Conservation (phyloP, 108 stramenopile genomes). For the Nannochloropsis gaditana region DNA sequence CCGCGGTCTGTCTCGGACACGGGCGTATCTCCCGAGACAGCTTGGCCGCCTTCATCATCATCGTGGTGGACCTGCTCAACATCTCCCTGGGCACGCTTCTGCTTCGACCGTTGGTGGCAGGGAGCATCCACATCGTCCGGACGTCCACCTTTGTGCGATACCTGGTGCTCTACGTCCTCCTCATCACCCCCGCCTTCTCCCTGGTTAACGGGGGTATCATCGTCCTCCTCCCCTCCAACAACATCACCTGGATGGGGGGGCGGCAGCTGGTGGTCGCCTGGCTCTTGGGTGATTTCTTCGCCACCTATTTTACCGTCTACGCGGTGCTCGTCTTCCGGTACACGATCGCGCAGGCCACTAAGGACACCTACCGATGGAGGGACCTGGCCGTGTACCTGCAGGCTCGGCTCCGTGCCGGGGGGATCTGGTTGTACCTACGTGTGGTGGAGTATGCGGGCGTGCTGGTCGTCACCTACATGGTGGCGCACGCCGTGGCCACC, state of each 20-base stretch:
- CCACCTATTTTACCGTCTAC: not conserved
- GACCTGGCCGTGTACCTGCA: not conserved
- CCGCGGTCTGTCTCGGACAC: not conserved
- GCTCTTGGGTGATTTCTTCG: not conserved
- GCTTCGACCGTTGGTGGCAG: not conserved
- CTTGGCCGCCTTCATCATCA: not conserved
- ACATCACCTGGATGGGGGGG: not conserved
- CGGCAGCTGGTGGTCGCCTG: not conserved
- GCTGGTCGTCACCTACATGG: not conserved
- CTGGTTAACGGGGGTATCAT: not conserved
- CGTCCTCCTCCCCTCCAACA: conserved; percentile 3
- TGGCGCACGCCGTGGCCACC: not conserved
- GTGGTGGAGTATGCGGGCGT: not conserved
- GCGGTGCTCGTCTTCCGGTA: not conserved
- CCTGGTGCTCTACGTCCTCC: not conserved
- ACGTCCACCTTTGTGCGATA: conserved; percentile 4
- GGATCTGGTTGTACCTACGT: not conserved
- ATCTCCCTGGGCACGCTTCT: not conserved
- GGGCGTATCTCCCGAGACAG: not conserved
- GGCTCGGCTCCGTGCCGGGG: not conserved
- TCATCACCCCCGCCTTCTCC: not conserved
- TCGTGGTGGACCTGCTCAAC: not conserved
- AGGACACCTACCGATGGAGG: not conserved
- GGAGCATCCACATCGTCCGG: not conserved
- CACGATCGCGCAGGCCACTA: not conserved